Percentiles rank a stretch among this genome's conserved stretches.
Conservation (phyloP, 768 basidiomycete species). For the Leccinum boreale region DNA sequence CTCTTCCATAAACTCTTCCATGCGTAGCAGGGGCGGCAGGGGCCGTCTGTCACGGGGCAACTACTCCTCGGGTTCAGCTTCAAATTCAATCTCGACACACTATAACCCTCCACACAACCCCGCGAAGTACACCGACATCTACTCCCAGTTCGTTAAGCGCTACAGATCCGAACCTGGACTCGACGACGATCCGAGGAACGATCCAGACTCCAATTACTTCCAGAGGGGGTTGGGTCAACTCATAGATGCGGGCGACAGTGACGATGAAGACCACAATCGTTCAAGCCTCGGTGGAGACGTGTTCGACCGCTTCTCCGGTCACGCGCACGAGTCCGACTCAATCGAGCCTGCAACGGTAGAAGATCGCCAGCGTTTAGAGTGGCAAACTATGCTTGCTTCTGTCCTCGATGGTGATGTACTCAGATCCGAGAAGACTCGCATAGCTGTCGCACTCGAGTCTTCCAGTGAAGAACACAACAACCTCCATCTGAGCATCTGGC, state of each 20-base stretch:
- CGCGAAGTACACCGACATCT: slow-evolving; percentile 56
- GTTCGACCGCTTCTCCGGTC: slow-evolving; percentile 49
- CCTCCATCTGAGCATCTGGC: slow-evolving; percentile 74
- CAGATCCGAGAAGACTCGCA: slow-evolving; percentile 91
- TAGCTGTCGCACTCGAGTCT: slow-evolving; percentile 73
- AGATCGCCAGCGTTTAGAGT: slow-evolving; percentile 83
- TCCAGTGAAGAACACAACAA: slow-evolving; percentile 67
- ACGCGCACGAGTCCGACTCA: slow-evolving; percentile 59
- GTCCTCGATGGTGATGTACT: slow-evolving; percentile 93
- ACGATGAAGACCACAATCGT: slow-evolving; percentile 64
- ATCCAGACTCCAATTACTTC: slow-evolving; percentile 83
- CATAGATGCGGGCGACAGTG: slow-evolving; percentile 67
- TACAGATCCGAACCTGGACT: slow-evolving; percentile 65
- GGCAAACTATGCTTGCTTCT: slow-evolving; percentile 94
- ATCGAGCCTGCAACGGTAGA: slow-evolving; percentile 66
- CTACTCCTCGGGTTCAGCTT: slow-evolving; percentile 28
- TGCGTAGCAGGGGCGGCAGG: slow-evolving; percentile 31
- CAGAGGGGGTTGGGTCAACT: slow-evolving; percentile 68
- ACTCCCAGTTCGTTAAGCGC: slow-evolving; percentile 75
- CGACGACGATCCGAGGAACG: slow-evolving; percentile 68
- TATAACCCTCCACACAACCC: slow-evolving; percentile 29
- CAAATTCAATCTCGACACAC: slow-evolving; percentile 27
- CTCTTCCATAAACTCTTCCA: slow-evolving; percentile 28
- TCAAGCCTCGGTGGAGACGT: slow-evolving; percentile 41
- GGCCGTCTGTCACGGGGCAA: slow-evolving; percentile 29